Conservation (phyloP, 139 green algal species). For the Auxenochlorella pyrenoidosa region DNA sequence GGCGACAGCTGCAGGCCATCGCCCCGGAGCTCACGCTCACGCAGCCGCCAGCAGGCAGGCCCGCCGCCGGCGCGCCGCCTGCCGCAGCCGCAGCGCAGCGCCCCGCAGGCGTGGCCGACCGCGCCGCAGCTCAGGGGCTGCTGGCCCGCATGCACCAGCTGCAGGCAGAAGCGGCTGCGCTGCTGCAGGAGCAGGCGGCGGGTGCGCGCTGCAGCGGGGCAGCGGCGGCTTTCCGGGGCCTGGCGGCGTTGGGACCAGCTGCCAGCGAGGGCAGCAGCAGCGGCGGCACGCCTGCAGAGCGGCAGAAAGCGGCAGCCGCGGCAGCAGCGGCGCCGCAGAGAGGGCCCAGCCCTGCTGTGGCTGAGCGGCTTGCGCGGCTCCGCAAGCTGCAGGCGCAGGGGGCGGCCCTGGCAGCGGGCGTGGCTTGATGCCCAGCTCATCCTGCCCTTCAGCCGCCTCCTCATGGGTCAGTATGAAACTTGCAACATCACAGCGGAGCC, state of each 20-base stretch:
- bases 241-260: neutral
- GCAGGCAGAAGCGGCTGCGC: neutral
- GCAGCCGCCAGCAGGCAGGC: neutral
- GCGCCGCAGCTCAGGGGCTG: neutral
- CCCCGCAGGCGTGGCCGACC: neutral
- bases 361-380: slow-evolving; percentile 8
- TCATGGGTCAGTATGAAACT: neutral
- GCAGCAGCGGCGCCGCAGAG: neutral
- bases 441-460: neutral
- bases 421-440: neutral
- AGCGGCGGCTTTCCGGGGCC: neutral
- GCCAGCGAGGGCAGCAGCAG: neutral
- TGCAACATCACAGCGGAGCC: neutral
- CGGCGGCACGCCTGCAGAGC: neutral
- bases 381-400: slow-evolving; percentile 2
- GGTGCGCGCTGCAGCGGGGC: neutral
- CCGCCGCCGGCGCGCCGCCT: neutral
- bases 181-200: slow-evolving; percentile 12
- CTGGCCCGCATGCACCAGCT: slow-evolving; percentile 5
- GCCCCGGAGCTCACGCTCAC: slow-evolving; percentile 17
- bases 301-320: neutral
- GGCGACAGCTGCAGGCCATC: slow-evolving; percentile 15
- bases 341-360: neutral
- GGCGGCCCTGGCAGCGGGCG: neutral
- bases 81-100: neutral